Percentiles rank a stretch among this genome's conserved stretches.
Evolutionary conservation across 2,329 filamentous ascomycete species (phyloP).

Genomic region (Fusarium humuli): DNA sequence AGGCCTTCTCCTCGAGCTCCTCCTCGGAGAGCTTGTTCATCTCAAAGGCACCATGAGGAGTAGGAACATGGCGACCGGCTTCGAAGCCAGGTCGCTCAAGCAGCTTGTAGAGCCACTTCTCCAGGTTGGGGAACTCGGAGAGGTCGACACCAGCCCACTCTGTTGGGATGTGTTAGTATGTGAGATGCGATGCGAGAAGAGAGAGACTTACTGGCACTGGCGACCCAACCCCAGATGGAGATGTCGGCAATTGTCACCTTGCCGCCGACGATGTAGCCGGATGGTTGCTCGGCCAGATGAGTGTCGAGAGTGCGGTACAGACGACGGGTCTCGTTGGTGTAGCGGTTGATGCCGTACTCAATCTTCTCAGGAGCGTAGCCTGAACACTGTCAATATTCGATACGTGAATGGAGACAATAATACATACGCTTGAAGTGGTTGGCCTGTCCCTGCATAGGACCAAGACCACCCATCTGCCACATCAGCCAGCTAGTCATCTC

Average conservation of each 20-base stretch:
- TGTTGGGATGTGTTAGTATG: constrained; percentile 24
- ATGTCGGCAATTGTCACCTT: constrained; percentile 82
- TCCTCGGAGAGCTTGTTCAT: constrained; percentile 59
- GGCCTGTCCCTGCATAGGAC: constrained; percentile 84
- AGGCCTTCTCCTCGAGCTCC: constrained; percentile 68
- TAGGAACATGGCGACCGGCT: constrained; percentile 79
- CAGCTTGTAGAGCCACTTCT: constrained; percentile 81
- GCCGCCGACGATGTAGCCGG: constrained; percentile 74
- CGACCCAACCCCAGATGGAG: constrained; percentile 82
- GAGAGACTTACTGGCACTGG: constrained; percentile 56
- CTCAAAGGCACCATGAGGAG: constrained; percentile 70
- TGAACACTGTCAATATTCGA: constrained; percentile 36
- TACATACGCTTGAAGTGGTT: constrained; percentile 80
- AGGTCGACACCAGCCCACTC: constrained; percentile 66
- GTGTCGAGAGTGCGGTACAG: constrained; percentile 82
- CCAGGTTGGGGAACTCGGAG: constrained; percentile 78
- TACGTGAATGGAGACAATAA: rapidly evolving
- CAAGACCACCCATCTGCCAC: constrained; percentile 83
- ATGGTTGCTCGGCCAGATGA: constrained; percentile 69
- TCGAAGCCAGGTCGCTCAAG: constrained; percentile 76
- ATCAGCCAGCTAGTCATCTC: constrained; percentile 82
- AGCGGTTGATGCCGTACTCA: constrained; percentile 83
- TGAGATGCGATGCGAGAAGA: rapidly evolving
- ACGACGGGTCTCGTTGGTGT: constrained; percentile 84
- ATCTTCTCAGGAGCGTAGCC: constrained; percentile 85